phyloP scores from a whole-genome alignment of 2,329 filamentous ascomycete genomes.

The Penicillium vulpinum region DNA sequence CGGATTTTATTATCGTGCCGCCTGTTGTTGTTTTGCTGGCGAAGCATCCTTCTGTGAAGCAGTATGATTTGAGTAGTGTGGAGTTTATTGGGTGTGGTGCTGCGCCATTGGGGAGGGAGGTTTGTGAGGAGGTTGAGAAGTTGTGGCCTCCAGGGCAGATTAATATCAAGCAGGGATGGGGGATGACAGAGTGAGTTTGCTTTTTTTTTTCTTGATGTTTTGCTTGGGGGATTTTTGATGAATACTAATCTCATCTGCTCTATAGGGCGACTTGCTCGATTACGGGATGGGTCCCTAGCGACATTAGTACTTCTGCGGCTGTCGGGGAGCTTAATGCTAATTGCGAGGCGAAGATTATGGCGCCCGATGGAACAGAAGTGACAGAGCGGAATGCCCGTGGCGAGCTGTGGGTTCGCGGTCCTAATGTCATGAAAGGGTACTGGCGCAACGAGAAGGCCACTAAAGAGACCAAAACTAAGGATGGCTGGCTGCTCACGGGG shows the following conservation, averaged over 20 bases:
- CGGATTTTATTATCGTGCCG: conserved; percentile 66
- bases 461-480: conserved; percentile 58
- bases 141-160: conserved; percentile 54
- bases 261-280: conserved; percentile 64
- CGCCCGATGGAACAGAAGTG: conserved; percentile 45
- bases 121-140: conserved; percentile 59
- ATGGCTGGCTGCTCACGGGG: conserved; percentile 71
- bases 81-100: conserved; percentile 63
- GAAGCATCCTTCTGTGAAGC: conserved; percentile 66
- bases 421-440: conserved; percentile 74
- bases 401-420: conserved; percentile 72
- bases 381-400: conserved; percentile 59
- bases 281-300: conserved; percentile 62
- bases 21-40: conserved; percentile 72
- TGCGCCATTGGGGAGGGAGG: conserved; percentile 61
- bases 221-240: too few species aligned
- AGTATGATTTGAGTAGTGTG: conserved; percentile 69
- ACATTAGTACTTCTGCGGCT: conserved; percentile 46
- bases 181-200: conserved; percentile 71
- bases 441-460: conserved; percentile 72
- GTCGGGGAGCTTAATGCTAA: conserved; percentile 69
- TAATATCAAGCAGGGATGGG: conserved; percentile 72
- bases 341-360: conserved; percentile 66
- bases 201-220: conserved; percentile 33
- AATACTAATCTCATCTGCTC: not conserved